Conservation (phyloP, 257 asterid species). For the Scutellaria minor region DNA sequence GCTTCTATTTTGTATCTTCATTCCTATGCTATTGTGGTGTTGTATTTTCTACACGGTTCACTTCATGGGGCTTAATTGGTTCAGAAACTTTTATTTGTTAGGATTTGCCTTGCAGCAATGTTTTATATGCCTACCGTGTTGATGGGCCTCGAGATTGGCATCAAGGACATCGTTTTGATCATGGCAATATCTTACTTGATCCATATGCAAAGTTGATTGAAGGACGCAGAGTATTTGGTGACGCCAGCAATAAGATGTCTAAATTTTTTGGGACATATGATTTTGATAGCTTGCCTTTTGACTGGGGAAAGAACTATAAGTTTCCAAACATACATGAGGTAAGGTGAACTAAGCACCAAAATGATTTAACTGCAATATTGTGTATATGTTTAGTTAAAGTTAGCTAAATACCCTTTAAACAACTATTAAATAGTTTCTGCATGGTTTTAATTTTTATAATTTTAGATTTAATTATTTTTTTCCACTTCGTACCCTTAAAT, state of each 20-base stretch:
- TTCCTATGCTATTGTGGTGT: slow-evolving; percentile 2
- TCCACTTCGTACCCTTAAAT: slow-evolving; percentile 1
- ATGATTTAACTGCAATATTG: background rate
- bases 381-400: slow-evolving; percentile 18
- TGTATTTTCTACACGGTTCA: slow-evolving; percentile 25
- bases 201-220: slow-evolving; percentile 94
- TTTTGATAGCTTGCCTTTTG: slow-evolving; percentile 74
- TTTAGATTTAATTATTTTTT: background rate
- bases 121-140: slow-evolving; percentile 77
- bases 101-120: slow-evolving; percentile 78
- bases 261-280: slow-evolving; percentile 78
- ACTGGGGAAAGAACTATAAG: slow-evolving; percentile 90
- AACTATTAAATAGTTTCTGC: slow-evolving; percentile 11
- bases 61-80: slow-evolving; percentile 31
- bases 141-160: slow-evolving; percentile 88
- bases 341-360: slow-evolving; percentile 37
- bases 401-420: slow-evolving; percentile 5
- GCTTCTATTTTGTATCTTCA: slow-evolving; percentile 3
- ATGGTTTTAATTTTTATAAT: background rate
- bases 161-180: slow-evolving; percentile 92
- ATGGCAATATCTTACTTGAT: slow-evolving; percentile 64
- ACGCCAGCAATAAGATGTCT: slow-evolving; percentile 64
- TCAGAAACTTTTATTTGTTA: slow-evolving; percentile 33
- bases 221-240: slow-evolving; percentile 89
- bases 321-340: slow-evolving; percentile 93